Evolutionary conservation across 1,284 basidiomycete genomes (phyloP), one percentile per base, ranked within the genome.

Genomic region (Athelia sp.): DNA sequence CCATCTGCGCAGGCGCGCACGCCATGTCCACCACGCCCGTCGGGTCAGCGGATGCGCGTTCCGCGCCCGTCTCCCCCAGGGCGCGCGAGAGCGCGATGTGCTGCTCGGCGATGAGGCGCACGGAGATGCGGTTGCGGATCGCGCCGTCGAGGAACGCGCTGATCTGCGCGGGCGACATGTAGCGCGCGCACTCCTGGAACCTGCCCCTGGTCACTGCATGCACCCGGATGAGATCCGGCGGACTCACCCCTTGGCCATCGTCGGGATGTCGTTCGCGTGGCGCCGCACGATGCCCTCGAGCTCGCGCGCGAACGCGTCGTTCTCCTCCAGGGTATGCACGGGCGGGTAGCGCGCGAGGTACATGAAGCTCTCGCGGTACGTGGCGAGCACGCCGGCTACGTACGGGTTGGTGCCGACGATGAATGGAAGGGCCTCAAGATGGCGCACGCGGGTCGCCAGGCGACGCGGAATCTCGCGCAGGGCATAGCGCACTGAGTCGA

Each of bases 361-460:
- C 50, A 79, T 71, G 62, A 95, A 93, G 59, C 86, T 87, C 29
- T 81, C 76, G 54, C 82, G 76, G 67, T 93, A 90, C 11, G 87
- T 76, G 50, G 85, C 72, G 49, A 93, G 76, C 6, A 84, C 85
- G 50, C 78, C 81, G 8, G 86, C 78, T 26, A 96, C 81, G 67
- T 89, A 92, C 3, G 93, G 93, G 62, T 96, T 95, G 52, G 88
- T 90, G 15, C 90, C 92, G 34, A 94, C 92, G 46, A 96, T 93
- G 67, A 87, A 91, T 1, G 88, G 88, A 15, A 91, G 73, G 2
- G 73, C 69, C 61, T 90, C 87, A 46, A 91, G 70, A 21, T 81
- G 81, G 34, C 78, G 76, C 31, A 87, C 83, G 18, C 88, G 81
- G 54, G 76, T 79, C 1, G 85, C 86, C 32, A 91, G 75, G 46